Evolutionary conservation across 352 stramenopile genomes (phyloP), one percentile per base, ranked within the genome.

Genomic region (Phytophthora citrophthora): DNA sequence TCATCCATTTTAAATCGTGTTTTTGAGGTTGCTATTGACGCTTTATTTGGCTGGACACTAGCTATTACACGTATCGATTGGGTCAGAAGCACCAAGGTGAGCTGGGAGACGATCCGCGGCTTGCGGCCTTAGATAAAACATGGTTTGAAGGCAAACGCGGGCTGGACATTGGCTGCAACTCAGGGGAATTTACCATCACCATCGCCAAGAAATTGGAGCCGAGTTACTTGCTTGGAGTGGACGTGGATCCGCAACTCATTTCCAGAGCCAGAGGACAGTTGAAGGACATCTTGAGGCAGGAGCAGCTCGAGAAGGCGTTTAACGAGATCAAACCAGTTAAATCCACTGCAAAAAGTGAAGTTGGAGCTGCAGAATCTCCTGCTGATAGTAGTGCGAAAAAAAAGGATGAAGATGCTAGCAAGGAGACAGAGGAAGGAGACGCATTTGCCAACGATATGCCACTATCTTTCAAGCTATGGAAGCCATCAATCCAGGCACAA

Each of bases 121-220:
- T 95, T 5, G 26, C 58, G 7, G 70, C 78, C 8, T 66, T 95
- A n/a, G 54, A 88, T 9, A 76, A 73, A n/a, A 73, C 47, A 39
- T 95, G 87, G 85, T 92, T 93, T 38, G 57, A 70, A 5, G 70
- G 53, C 27, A 90, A 89, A 39, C 85, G 81, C 15, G 83, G 75
- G 0, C 68, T 94, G 10, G 87, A 94, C 45, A 86, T 95, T 39
- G 87, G 85, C 58, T 95, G 85, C 72, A 95, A 95, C 65, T 87
- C 83, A 3, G 87, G 87, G 11, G 76, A 90, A n/a, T 59, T 95
- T 16, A 94, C 87, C 0, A 83, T 93, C 15, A 69, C 84, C 16
- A 83, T 95, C 27, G 83, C 72, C 20, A 86, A 84, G 46, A 52
- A 52, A 12, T 76, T 91, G 58, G 68, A 63, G 12, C 85, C 85